Conservation (phyloP, 163 green algal genomes). For the Coccomyxa subellipsoidea region DNA sequence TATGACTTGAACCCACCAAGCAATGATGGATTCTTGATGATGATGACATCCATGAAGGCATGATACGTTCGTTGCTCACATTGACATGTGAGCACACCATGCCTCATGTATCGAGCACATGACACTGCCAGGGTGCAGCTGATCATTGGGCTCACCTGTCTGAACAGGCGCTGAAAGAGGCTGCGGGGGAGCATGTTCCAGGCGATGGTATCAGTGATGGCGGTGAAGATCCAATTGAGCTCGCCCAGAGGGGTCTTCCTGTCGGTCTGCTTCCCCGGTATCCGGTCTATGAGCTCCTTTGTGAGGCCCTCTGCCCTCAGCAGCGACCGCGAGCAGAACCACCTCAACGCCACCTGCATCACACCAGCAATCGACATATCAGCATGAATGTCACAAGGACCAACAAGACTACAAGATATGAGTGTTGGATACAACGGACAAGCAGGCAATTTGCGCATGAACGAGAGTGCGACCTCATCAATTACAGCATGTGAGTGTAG, state of each 20-base stretch:
- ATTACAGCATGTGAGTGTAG: no score
- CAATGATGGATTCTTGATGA: no score
- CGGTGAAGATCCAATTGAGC: slow-evolving; percentile 99
- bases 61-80: no score
- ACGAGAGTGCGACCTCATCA: no score
- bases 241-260: slow-evolving; percentile 96
- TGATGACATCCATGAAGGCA: no score
- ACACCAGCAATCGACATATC: background rate
- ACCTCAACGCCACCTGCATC: slow-evolving; percentile 73
- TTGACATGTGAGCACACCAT: no score
- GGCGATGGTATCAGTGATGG: slow-evolving; percentile 99
- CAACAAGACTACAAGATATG: no score
- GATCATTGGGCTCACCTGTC: slow-evolving; percentile 50
- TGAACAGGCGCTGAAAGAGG: slow-evolving; percentile 95
- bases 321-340: slow-evolving; percentile 79
- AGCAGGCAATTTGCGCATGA: no score
- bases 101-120: no score
- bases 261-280: slow-evolving; percentile 92
- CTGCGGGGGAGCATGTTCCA: slow-evolving; percentile 95
- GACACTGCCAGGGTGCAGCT: background rate
- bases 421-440: no score
- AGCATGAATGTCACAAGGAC: background rate
- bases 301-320: slow-evolving; percentile 78
- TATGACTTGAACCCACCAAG: no score
- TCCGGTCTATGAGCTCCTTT: slow-evolving; percentile 89